Evolutionary conservation across 1,139 yeast species (phyloP), one percentile per base, ranked within the genome.

Genomic region (Zhuliangozyma parablackwelliae): DNA sequence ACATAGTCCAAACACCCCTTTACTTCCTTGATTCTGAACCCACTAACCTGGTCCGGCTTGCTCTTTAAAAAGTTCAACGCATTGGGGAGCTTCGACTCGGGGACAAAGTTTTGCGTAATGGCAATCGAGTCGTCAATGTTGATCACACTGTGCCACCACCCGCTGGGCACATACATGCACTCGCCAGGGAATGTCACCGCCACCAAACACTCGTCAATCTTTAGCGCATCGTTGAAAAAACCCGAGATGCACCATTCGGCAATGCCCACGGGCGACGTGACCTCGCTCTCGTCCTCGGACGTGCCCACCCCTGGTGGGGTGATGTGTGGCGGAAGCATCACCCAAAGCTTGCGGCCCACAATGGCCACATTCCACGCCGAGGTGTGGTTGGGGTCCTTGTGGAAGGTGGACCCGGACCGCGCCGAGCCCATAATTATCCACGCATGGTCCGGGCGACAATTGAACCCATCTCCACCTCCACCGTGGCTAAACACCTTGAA

Each of bases 81-180:
- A 30, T 71, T 65, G 16, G 76, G 67, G 23, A 85, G 63, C 37
- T 78, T 75, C 28, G 75, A 69, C 29, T 55, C 54, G 0, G 96
- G 95, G 6, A 87, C 92, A 58, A 88, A 89, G 54, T 89, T 89
- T 47, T 87, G 95, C 0, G 97, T 89, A 50, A 88, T 61, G 0
- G 96, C 90, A 30, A 84, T 82, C 12, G 82, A 71, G 50, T 84
- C 90, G 43, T 83, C 88, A 21, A 89, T 54, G 51, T 89, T 89
- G 21, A 88, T 85, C 21, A 89, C 97, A 30, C 80, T 68, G 63
- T 89, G 97, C 97, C 97, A 89, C 97, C 97, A 89, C 1, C 95
- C 95, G 16, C 90, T 73, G 2, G 97, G 97, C 5, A 89, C 97
- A 54, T 84, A 79, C 73, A 88, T 75, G 46, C 88, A 82, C 56